Base-by-base conservation (phyloP, 371 early-diverging fungal genomes). In the Dentiscutata heterogama region DNA sequence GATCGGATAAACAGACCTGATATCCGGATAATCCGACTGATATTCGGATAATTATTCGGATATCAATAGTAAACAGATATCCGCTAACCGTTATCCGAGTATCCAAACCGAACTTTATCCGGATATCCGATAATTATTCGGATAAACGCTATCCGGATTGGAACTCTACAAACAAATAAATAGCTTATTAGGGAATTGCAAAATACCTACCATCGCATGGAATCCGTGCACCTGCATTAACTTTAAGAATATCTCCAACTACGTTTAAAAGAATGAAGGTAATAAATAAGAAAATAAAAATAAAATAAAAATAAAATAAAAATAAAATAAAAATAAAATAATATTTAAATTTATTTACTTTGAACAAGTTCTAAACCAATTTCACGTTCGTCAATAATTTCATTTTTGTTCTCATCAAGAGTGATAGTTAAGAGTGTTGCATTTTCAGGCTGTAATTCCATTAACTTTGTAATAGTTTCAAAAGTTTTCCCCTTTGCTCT, bases 241-340 rank as follows among this genome's bases (percentile, higher is more conserved):
- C 89, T 83, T 95, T 95, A 82, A 99, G 86, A 20, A 92, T 82
- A 84, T 98, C 98, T 92, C 93, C n/a, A 54, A 76, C 27, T 11
- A 74, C 86, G 89, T 0, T 64, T n/a, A 94, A 86, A 88, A 71
- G 25, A 2, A 53, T 35, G 14, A 68, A 20, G 14, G 4, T 31
- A n/a, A n/a, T 35, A 20, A n/a, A 29, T 10, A 65, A 8, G 64
- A 27, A 27, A n/a, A n/a, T n/a, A n/a, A 82, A 82, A 78, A 46
- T 7, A 73, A 20, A 22, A 53, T 54, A 72, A 96, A 83, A 51
- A 94, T 39, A 56, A 93, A 1, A 84, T 84, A n/a, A 82, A 82
- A 78, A 46, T 7, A 73, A 20, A 22, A 53, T 54, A 16, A n/a
- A 63, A 5, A 6, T 63, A n/a, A 63, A 2, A 27, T 64, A 27